These are phyloP conservation scores for Neonectria sp. DNA, from an alignment of 2,329 filamentous ascomycete species.

Conservation along the genomic window DNA sequence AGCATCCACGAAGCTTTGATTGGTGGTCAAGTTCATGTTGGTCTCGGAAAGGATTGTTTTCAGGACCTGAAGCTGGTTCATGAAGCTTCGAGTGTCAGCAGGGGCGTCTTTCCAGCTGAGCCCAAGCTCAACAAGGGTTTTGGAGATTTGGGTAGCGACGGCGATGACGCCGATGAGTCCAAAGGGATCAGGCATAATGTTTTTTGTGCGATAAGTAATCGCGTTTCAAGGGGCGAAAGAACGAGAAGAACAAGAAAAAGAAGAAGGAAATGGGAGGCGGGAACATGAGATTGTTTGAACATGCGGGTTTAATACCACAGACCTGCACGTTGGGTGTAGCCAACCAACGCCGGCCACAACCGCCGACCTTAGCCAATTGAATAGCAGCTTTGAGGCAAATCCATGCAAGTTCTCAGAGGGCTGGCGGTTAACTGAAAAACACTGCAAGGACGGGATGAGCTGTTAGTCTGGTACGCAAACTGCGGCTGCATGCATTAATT, in stretches of 20 bases:
- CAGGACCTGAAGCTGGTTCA: conserved; percentile 19
- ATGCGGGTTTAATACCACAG: background rate
- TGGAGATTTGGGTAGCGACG: conserved; percentile 5
- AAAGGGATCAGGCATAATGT: conserved; percentile 18
- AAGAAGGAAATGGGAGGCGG: background rate
- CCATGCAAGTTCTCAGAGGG: background rate
- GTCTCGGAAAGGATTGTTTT: conserved; percentile 25
- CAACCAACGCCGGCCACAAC: background rate
- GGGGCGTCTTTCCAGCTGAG: conserved; percentile 16
- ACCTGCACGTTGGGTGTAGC: background rate
- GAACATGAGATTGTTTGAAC: background rate
- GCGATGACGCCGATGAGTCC: conserved; percentile 15
- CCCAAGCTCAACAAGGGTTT: conserved; percentile 2
- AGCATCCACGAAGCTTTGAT: conserved; percentile 2
- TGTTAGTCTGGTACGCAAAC: background rate
- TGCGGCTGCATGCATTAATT: background rate
- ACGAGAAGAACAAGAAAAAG: background rate
- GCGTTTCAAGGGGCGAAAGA: background rate
- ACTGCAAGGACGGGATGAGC: background rate
- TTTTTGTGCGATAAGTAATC: background rate
- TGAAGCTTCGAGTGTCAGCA: conserved; percentile 6
- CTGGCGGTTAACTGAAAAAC: background rate
- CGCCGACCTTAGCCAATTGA: background rate
- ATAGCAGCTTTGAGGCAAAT: background rate
- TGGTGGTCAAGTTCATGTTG: conserved; percentile 15